A percentile compares a stretch with the other conserved stretches of the same genome.
Evolutionary conservation across 768 basidiomycete species (phyloP).

Genomic region (Lentinula boryana): DNA sequence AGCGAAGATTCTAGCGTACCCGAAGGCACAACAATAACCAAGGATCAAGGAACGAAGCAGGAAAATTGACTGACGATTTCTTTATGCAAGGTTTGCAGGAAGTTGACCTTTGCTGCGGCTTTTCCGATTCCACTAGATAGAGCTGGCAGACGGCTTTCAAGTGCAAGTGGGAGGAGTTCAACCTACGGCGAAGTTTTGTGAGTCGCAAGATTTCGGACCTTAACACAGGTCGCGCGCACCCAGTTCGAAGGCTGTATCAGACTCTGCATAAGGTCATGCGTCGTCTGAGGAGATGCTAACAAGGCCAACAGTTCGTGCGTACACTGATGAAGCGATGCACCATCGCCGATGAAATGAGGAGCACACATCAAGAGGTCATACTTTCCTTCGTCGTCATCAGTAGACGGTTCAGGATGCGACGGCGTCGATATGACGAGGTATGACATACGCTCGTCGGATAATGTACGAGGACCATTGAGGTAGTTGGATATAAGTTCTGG

Average conservation of each 20-base stretch:
- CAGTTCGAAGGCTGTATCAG: slow-evolving; percentile 15
- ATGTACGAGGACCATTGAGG: slow-evolving; percentile 55
- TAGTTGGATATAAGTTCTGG: slow-evolving; percentile 44
- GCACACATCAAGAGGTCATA: slow-evolving; percentile 51
- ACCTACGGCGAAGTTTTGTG: slow-evolving; percentile 1
- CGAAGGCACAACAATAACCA: not conserved
- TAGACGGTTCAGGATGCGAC: slow-evolving; percentile 4
- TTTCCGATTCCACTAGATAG: slow-evolving; percentile 16
- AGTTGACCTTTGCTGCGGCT: slow-evolving; percentile 44
- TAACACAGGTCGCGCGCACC: slow-evolving; percentile 8
- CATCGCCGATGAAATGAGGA: slow-evolving; percentile 65
- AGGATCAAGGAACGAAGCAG: not conserved
- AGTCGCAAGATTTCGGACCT: not conserved
- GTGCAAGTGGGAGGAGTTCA: slow-evolving; percentile 18
- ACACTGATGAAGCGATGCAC: slow-evolving; percentile 58
- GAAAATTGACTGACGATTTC: slow-evolving; percentile 31
- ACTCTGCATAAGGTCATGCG: slow-evolving; percentile 14
- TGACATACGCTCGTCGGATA: slow-evolving; percentile 46
- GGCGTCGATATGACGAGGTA: slow-evolving; percentile 32
- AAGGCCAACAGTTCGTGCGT: slow-evolving; percentile 55
- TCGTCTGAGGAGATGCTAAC: slow-evolving; percentile 22
- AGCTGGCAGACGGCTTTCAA: slow-evolving; percentile 20
- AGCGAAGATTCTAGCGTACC: not conserved
- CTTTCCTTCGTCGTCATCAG: slow-evolving; percentile 5
- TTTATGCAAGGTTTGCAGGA: slow-evolving; percentile 33